Evolutionary conservation across 2,329 filamentous ascomycete genomes (phyloP), one percentile per base, ranked within the genome.

Genomic region (Aaosphaeria pasadenensis): DNA sequence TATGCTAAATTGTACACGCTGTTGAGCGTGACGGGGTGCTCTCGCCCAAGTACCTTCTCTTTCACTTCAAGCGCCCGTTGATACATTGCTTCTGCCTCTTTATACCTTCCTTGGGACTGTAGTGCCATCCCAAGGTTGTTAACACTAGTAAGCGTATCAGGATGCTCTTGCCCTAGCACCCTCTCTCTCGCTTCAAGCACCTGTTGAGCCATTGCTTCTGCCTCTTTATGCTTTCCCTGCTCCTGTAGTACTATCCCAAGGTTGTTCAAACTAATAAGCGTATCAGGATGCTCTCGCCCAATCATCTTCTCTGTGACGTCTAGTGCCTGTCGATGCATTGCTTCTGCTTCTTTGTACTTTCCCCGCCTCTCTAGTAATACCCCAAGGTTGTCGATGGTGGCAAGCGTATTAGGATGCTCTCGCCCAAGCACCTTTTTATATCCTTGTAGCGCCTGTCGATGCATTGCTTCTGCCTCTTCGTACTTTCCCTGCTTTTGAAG

Each of bases 401-500:
- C 39, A 35, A 42, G 4, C 33, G 39, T 43, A 9, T 13, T 32
- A 7, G 39, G 39, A 7, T 44, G 41, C 33, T 44, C 5, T 30
- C 13, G 42, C 30, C 50, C 50, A 5, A 36, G 35, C 44, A 38
- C 51, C 43, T 54, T 46, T 49, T 54, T 39, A 3, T 44, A 24
- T 17, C 50, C 50, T 47, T 51, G 33, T 30, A 53, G 48, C 47
- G 50, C 51, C 29, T 44, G 48, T 24, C 24, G 13, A 43, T 56
- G 55, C 50, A 54, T 49, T 35, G 42, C 11, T 31, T 43, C 39
- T 5, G 39, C 45, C 3, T 35, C 30, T 11, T 42, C 38, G 30
- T 39, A 29, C 44, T 33, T 3, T 6, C 24, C 29, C 5, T 45
- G 62, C 3, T 52, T 36, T 3, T 68, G 58, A 0, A 49, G 53